These are phyloP conservation scores for Yamadazyma phyllophila DNA, from an alignment of 805 yeast genomes.

Conservation along the genomic window DNA sequence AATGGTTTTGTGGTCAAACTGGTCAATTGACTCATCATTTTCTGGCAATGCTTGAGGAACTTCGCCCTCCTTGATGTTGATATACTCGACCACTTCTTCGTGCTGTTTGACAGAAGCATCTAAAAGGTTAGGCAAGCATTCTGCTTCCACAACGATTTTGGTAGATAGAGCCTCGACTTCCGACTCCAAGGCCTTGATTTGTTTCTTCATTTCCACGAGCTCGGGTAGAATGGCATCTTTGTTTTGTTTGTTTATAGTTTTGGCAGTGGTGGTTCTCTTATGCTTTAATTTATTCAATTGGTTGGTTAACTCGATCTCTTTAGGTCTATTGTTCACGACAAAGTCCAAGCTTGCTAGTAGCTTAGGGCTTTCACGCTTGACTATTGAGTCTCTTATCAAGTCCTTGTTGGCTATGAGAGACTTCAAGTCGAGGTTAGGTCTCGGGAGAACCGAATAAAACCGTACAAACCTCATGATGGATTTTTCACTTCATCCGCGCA, in stretches of 20 bases:
- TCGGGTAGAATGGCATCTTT: slow-evolving; percentile 10
- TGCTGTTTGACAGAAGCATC: slow-evolving; percentile 46
- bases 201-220: slow-evolving; percentile 23
- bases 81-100: slow-evolving; percentile 45
- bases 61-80: slow-evolving; percentile 46
- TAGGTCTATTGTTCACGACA: slow-evolving; percentile 23
- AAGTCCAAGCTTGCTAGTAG: slow-evolving; percentile 21
- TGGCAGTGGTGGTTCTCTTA: slow-evolving; percentile 27
- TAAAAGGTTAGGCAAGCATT: slow-evolving; percentile 61
- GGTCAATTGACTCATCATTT: slow-evolving; percentile 2
- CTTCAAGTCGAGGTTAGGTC: slow-evolving; percentile 25
- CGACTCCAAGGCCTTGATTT: slow-evolving; percentile 26
- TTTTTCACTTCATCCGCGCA: neutral
- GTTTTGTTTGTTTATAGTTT: slow-evolving; percentile 18
- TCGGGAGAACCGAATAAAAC: slow-evolving; percentile 12
- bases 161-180: slow-evolving; percentile 28
- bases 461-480: slow-evolving; percentile 8
- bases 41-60: slow-evolving; percentile 2
- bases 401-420: slow-evolving; percentile 20
- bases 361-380: slow-evolving; percentile 23
- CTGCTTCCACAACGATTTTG: slow-evolving; percentile 39
- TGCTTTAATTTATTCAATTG: slow-evolving; percentile 26
- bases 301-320: slow-evolving; percentile 21
- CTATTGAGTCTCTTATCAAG: slow-evolving; percentile 26
- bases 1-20: slow-evolving; percentile 65